Percentiles rank a stretch among this genome's conserved stretches.
These are phyloP conservation scores for Populus davidiana DNA, from an alignment of 345 rosid genomes.

Conservation along the genomic window DNA sequence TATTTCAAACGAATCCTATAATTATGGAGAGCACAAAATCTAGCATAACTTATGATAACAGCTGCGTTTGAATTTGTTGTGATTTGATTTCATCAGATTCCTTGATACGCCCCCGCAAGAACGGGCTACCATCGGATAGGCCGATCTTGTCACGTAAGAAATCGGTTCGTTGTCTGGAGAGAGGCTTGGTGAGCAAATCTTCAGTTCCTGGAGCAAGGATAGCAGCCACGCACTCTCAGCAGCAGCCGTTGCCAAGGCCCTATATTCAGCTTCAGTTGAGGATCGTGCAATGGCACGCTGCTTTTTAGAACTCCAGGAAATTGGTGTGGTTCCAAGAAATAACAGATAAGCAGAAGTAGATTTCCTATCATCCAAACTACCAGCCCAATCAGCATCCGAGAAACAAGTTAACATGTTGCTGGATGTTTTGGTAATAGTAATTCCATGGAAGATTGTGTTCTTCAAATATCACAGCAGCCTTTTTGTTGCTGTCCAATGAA, in stretches of 20 bases:
- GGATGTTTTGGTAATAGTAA: neutral
- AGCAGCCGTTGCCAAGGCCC: neutral
- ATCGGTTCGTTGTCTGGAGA: rapidly evolving
- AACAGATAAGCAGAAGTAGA: neutral
- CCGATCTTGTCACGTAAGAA: neutral
- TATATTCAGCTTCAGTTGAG: neutral
- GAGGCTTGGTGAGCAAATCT: neutral
- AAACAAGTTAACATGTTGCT: neutral
- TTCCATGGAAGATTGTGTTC: neutral
- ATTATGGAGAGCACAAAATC: no score
- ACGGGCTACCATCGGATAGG: neutral
- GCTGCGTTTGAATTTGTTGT: no score
- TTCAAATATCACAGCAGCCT: neutral
- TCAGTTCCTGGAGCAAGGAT: neutral
- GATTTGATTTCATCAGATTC: neutral
- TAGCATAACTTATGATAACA: rapidly evolving
- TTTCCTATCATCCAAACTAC: no score
- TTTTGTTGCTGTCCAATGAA: neutral
- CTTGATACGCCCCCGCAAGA: neutral
- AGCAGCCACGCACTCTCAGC: neutral
- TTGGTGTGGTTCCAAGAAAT: neutral
- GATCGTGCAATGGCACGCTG: neutral
- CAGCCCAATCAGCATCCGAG: neutral
- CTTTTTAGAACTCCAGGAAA: neutral
- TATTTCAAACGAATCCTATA: no score